Evolutionary conservation across 768 basidiomycete species (phyloP), one percentile per base, ranked within the genome.

Genomic region (Kwoniella heveanensis): DNA sequence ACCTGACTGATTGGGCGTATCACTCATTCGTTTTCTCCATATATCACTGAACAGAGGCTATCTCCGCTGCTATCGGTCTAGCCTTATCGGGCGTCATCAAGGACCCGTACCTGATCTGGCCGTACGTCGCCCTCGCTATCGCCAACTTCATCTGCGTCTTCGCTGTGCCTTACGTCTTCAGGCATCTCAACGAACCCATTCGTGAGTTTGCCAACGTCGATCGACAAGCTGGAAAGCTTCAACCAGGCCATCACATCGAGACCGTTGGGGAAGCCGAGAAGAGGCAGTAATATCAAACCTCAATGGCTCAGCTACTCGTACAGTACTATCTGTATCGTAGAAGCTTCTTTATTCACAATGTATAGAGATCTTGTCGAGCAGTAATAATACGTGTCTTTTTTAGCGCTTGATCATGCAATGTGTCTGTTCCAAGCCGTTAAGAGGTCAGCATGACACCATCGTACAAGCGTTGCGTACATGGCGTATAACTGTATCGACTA

Each of bases 21-120:
- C 66, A 69, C 65, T 24, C 56, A 13, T 32, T 32, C 32, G n/a
- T n/a, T n/a, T n/a, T n/a, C 32, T 36, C 13, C 32, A 36, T 36
- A 19, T 48, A 8, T 10, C 17, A 29, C 10, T 32, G 7, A 21
- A 32, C 36, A 60, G 58, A 63, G 5, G 79, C 79, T 24, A 66
- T 78, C 53, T 69, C 74, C 1, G 62, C 67, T 26, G 77, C 77
- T 10, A 65, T 80, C 46, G 60, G 62, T 2, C 66, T 74, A 19
- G 73, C 73, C 46, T 51, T 74, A 29, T 69, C 70, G 19, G 64
- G 68, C 13, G 70, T 69, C 21, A 62, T 75, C 53, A 55, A 64
- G 17, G 79, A 80, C 64, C 79, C 79, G 4, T 69, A 77, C 67
- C 66, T 80, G 39, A 76, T 76, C 54, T 76, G 73, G 74, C 65